These are phyloP conservation scores for Quercus wislizeni DNA, from an alignment of 306 rosid genomes.

Conservation along the genomic window DNA sequence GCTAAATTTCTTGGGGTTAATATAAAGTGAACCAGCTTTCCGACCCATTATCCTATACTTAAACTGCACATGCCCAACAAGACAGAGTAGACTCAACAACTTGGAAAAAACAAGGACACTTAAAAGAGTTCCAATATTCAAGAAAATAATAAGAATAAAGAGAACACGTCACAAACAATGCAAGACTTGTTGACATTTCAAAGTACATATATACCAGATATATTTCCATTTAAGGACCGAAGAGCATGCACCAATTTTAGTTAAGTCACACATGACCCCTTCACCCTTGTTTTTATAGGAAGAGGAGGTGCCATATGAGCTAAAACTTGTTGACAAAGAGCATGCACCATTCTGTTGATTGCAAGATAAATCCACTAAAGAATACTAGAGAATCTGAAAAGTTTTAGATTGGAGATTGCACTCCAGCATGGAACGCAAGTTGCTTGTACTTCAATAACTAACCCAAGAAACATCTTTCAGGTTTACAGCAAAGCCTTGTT, in stretches of 20 bases:
- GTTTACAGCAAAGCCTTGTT: too few species aligned
- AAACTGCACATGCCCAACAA: constrained; percentile 13
- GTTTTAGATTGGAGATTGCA: not conserved
- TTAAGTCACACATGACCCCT: too few species aligned
- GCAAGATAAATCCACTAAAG: not conserved
- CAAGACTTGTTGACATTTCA: not conserved
- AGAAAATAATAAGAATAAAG: not conserved
- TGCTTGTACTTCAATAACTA: not conserved
- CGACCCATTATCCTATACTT: constrained; percentile 64
- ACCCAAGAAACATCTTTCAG: not conserved
- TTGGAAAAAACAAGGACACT: not conserved
- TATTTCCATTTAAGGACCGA: not conserved
- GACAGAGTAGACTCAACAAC: not conserved
- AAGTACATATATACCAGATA: not conserved
- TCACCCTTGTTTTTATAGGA: too few species aligned
- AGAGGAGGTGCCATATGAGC: too few species aligned
- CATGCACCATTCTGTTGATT: not conserved
- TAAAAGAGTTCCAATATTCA: not conserved
- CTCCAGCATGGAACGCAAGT: not conserved
- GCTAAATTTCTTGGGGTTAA: constrained; percentile 76
- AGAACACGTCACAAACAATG: not conserved
- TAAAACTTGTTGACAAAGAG: not conserved
- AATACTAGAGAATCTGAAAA: not conserved
- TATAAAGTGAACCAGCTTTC: constrained; percentile 60
- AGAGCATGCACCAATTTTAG: not conserved